Conservation (phyloP, 2,329 filamentous ascomycete species). For the Curvularia lunata region DNA sequence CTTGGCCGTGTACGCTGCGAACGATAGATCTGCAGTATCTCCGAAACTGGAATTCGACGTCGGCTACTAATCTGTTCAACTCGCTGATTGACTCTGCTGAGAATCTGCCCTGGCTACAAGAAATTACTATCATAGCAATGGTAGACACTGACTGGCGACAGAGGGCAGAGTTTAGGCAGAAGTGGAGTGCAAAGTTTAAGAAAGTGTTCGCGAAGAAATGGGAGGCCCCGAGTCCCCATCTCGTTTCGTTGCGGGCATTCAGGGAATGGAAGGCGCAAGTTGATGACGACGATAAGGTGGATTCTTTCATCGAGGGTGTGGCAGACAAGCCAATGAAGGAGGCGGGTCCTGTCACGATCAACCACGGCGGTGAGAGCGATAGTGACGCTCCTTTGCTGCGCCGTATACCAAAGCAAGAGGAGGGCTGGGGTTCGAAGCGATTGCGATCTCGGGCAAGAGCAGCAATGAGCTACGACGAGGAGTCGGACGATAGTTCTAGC, state of each 20-base stretch:
- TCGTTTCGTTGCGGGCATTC: slow-evolving; percentile 54
- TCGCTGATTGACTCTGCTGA: slow-evolving; percentile 77
- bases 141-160: slow-evolving; percentile 81
- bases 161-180: slow-evolving; percentile 76
- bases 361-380: slow-evolving; percentile 26
- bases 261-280: slow-evolving; percentile 47
- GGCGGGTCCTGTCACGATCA: background rate
- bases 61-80: slow-evolving; percentile 77
- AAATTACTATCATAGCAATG: slow-evolving; percentile 72
- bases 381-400: slow-evolving; percentile 39
- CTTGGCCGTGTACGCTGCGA: slow-evolving; percentile 77
- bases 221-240: slow-evolving; percentile 52
- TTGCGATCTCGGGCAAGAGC: slow-evolving; percentile 39
- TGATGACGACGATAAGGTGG: slow-evolving; percentile 15
- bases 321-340: slow-evolving; percentile 14
- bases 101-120: slow-evolving; percentile 69
- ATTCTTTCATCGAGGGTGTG: slow-evolving; percentile 36
- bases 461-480: slow-evolving; percentile 38
- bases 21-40: slow-evolving; percentile 77
- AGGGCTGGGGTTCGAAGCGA: slow-evolving; percentile 40
- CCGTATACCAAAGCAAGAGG: slow-evolving; percentile 27
- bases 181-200: slow-evolving; percentile 75
- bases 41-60: slow-evolving; percentile 72
- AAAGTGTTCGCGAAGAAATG: slow-evolving; percentile 66
- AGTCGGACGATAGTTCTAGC: slow-evolving; percentile 37